Evolutionary conservation across 2,329 filamentous ascomycete genomes (phyloP).

Genomic region (Juglanconis sp.): DNA sequence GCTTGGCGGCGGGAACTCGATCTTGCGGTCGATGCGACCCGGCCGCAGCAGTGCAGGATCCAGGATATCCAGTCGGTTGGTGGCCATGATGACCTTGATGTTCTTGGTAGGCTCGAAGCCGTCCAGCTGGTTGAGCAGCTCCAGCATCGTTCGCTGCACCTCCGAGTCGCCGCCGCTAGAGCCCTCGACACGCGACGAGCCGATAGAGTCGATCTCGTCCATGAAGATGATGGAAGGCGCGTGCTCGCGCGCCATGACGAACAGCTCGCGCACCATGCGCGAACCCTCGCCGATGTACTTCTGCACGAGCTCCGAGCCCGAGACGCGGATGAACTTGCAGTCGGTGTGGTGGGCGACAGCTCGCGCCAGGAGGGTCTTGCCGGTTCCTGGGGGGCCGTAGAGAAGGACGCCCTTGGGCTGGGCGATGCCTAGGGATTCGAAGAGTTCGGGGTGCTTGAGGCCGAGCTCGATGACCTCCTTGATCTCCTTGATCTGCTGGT

Average conservation of each 20-base stretch:
- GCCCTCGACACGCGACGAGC: constrained; percentile 92
- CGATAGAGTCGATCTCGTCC: constrained; percentile 99
- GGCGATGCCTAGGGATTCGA: constrained; percentile 97
- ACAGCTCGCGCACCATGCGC: constrained; percentile 97
- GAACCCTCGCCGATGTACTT: constrained; percentile 99
- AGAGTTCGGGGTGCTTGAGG: constrained; percentile 96
- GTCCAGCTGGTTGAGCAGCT: constrained; percentile 95
- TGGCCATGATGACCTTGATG: constrained; percentile 99
- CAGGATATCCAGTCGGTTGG: constrained; percentile 94
- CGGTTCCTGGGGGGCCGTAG: constrained; percentile 94
- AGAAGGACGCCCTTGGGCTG: constrained; percentile 97
- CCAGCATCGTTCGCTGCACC: constrained; percentile 97
- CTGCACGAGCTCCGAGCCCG: constrained; percentile 92
- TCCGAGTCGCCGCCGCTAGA: constrained; percentile 95
- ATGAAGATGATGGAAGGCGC: constrained; percentile 99
- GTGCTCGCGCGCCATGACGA: constrained; percentile 98
- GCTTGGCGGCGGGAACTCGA: constrained; percentile 95
- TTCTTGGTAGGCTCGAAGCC: constrained; percentile 99
- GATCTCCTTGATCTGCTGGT: constrained; percentile 99
- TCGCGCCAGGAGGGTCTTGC: constrained; percentile 91
- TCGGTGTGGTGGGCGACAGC: constrained; percentile 97
- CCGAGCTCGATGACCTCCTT: constrained; percentile 99
- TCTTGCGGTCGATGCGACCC: constrained; percentile 98
- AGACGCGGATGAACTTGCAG: constrained; percentile 98
- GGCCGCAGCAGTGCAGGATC: constrained; percentile 92